Base-by-base conservation (phyloP, 805 yeast genomes). In the Metschnikowia orientalis region DNA sequence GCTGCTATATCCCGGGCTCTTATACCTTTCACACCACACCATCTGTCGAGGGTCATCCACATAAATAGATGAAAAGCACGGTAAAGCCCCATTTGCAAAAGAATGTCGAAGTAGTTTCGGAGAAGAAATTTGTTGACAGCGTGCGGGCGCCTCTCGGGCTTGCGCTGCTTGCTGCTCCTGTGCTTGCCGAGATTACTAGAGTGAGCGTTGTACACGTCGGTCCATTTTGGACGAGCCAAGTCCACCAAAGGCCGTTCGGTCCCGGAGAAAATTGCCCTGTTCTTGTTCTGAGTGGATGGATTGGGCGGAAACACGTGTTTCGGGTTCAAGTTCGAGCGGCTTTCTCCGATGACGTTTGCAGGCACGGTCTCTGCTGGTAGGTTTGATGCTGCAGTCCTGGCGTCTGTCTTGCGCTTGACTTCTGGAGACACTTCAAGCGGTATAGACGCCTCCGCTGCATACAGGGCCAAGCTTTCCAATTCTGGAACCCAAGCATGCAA, bases 401-500 rank as follows among this genome's bases (percentile, higher is more conserved):
- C 25, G 22, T 41, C 42, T 3, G 46, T 43, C 22, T 27, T 28
- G 3, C 26, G 18, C 24, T 30, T 14, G 12, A 44, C 26, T 4
- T 39, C 41, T 5, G 29, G 31, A 9, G 22, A 18, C 13, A 39
- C 32, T 4, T 20, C 17, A 18, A 28, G 23, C 9, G 17, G 5
- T 3, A 33, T 4, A 3, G 28, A 11, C n/a, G 37, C 30, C 7
- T 28, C 32, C 13, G 7, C 19, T 9, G 42, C 18, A 11, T 32
- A 40, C 23, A 28, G 37, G 8, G 34, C 14, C 14, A 42, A 24
- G 9, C 26, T 37, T 7, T 25, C 44, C n/a, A 61, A 41, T 30
- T 62, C 67, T 5, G 66, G 62, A 35, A 56, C 48, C 67, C 67
- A 62, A 6, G 47, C 42, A 15, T 42, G 44, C 27, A 64, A 44